Percentiles rank a stretch among this genome's conserved stretches.
phyloP scores from a whole-genome alignment of 306 rosid genomes.

The Gastrolobium villosum region DNA sequence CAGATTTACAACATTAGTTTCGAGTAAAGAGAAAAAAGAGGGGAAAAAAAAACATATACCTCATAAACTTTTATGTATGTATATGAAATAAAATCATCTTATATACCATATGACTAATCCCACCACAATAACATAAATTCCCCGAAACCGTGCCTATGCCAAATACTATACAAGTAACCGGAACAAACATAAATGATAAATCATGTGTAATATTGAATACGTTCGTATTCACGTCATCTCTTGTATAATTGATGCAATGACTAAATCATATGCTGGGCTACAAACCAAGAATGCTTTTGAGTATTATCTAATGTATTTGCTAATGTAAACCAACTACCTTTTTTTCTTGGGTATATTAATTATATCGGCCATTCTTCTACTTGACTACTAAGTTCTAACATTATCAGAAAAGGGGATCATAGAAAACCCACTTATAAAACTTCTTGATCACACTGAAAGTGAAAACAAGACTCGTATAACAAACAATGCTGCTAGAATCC shows the following conservation, averaged over 20 bases:
- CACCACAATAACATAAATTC: no score
- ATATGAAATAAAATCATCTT: no score
- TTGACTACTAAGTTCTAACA: constrained; percentile 7
- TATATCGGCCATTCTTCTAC: constrained; percentile 46
- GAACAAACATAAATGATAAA: constrained; percentile 18
- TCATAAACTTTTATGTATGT: no score
- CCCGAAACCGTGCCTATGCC: no score
- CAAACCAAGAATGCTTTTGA: constrained; percentile 42
- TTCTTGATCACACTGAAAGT: constrained; percentile 40
- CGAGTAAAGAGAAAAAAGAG: no score
- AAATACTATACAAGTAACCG: neutral
- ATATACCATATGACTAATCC: no score
- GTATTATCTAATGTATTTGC: constrained; percentile 23
- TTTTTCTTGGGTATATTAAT: constrained; percentile 2
- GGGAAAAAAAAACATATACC: no score
- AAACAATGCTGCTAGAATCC: constrained; percentile 46
- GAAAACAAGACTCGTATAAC: constrained; percentile 47
- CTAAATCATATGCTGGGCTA: constrained; percentile 32
- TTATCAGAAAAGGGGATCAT: constrained; percentile 49
- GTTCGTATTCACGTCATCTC: neutral
- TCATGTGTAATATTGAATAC: constrained; percentile 28
- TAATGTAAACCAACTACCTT: neutral
- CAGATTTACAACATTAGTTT: no score
- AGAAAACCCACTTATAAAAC: constrained; percentile 57
- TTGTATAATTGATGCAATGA: constrained; percentile 46